Evolutionary conservation across 768 basidiomycete species (phyloP).

Genomic region (Tulasnella sp.): DNA sequence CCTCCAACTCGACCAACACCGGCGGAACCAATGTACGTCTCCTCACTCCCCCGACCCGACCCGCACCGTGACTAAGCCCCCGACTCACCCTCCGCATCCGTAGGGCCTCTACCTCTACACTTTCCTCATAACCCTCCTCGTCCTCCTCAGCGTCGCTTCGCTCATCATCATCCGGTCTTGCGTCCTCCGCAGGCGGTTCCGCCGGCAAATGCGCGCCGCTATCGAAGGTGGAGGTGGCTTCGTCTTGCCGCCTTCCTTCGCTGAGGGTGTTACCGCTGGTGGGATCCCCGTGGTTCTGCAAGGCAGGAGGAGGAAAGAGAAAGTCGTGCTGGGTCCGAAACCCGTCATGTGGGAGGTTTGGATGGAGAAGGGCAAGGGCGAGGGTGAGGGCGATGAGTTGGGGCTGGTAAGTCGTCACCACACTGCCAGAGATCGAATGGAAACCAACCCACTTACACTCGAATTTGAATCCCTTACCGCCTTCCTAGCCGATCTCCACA

Average conservation of each 20-base stretch:
- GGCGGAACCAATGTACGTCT: not conserved
- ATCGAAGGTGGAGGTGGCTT: conserved; percentile 12
- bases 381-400: not conserved
- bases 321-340: not conserved
- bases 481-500: not conserved
- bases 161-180: conserved; percentile 18
- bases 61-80: too few species aligned
- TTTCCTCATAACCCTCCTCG: conserved; percentile 19
- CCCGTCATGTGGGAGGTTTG: conserved; percentile 3
- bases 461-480: not conserved
- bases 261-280: not conserved
- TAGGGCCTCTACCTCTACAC: conserved; percentile 18
- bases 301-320: not conserved
- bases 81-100: not conserved
- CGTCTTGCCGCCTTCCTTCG: not conserved
- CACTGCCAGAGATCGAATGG: not conserved
- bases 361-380: not conserved
- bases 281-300: not conserved
- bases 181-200: conserved; percentile 19
- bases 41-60: not conserved
- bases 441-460: not conserved
- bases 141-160: conserved; percentile 17
- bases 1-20: not conserved
- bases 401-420: not conserved
- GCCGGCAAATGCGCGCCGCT: conserved; percentile 12